Evolutionary conservation across 176 grass and related monocot species (phyloP).

Genomic region (Zea luxurians): DNA sequence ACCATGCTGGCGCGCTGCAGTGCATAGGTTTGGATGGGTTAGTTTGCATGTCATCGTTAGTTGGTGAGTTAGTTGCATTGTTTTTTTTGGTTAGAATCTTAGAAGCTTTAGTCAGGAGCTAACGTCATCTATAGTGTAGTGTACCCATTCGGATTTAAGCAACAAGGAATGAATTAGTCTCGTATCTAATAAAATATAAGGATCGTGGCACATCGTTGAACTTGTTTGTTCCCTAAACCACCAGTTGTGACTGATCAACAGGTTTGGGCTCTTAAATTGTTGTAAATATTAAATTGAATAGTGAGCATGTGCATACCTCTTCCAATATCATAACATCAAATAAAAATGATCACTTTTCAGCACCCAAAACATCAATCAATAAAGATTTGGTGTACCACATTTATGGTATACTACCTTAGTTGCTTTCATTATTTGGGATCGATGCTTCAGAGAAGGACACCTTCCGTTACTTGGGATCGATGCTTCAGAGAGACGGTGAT

Average conservation of each 20-base stretch:
- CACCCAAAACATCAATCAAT: background rate
- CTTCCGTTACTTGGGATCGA: too few species aligned
- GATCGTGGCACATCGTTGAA: background rate
- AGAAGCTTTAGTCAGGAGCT: background rate
- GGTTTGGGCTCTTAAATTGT: background rate
- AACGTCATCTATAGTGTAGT: background rate
- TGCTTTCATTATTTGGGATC: background rate
- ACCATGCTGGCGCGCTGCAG: background rate
- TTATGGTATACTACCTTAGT: slow-evolving; percentile 1
- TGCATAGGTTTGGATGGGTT: background rate
- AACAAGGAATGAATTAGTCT: background rate
- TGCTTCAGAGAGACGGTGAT: too few species aligned
- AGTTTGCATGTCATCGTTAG: background rate
- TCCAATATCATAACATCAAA: slow-evolving; percentile 7
- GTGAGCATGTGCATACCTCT: background rate
- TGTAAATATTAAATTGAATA: background rate
- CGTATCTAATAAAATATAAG: background rate
- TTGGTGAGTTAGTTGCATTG: background rate
- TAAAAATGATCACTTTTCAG: background rate
- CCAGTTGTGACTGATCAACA: background rate
- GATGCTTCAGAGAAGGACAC: too few species aligned
- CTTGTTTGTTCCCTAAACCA: slow-evolving; percentile 1
- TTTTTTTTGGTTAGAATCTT: background rate
- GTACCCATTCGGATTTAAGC: background rate
- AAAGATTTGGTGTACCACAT: background rate